phyloP scores from a whole-genome alignment of 2,329 filamentous ascomycete genomes.

The Ophiostoma piceae region DNA sequence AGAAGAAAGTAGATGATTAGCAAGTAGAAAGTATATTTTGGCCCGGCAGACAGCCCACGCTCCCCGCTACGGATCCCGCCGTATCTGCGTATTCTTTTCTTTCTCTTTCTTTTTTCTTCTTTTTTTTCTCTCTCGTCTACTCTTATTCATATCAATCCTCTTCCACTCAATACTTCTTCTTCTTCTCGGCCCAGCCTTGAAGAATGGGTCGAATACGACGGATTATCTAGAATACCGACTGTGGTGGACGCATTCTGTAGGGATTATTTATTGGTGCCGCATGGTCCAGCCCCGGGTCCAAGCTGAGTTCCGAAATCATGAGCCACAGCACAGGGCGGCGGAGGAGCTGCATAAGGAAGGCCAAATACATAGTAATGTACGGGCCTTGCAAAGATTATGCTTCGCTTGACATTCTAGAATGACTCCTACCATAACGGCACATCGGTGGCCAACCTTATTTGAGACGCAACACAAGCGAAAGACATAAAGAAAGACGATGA shows the following conservation, averaged over 20 bases:
- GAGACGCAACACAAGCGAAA: background rate
- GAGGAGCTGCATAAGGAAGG: background rate
- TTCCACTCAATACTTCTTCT: background rate
- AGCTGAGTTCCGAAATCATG: background rate
- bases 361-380: background rate
- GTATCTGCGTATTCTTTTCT: background rate
- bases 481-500: background rate
- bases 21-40: background rate
- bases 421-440: background rate
- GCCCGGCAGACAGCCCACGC: background rate
- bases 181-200: background rate
- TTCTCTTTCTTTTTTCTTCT: background rate
- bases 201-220: background rate
- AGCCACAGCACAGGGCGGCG: background rate
- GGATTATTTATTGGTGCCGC: background rate
- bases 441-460: background rate
- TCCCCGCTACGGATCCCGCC: background rate
- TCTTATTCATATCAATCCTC: background rate
- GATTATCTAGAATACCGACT: background rate
- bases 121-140: too few species aligned
- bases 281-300: conserved; percentile 1
- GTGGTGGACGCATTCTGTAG: too few species aligned
- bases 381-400: background rate
- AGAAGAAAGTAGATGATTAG: background rate
- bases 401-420: background rate